phyloP scores from a whole-genome alignment of 2,329 filamentous ascomycete species.

The Meredithiella fracta region DNA sequence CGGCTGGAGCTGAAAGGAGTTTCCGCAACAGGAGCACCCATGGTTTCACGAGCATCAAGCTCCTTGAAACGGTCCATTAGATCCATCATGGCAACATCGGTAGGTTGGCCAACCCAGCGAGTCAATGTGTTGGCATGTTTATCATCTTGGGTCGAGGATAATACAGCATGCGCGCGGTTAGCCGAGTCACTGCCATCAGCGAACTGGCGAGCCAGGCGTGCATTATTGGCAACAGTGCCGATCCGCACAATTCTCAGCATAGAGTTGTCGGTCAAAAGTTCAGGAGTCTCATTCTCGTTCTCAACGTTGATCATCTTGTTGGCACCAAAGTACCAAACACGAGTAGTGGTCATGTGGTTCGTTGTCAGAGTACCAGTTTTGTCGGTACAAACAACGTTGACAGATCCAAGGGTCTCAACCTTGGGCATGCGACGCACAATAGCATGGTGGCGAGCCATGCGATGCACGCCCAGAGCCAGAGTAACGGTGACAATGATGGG shows the following conservation, averaged over 20 bases:
- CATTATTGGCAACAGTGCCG: conserved; percentile 94
- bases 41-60: conserved; percentile 73
- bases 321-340: conserved; percentile 85
- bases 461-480: conserved; percentile 78
- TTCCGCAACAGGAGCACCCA: conserved; percentile 68
- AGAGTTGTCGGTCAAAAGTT: conserved; percentile 50
- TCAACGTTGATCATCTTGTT: conserved; percentile 35
- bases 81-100: conserved; percentile 92
- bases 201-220: conserved; percentile 56
- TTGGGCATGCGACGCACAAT: conserved; percentile 93
- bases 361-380: conserved; percentile 94
- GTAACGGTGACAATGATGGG: conserved; percentile 98
- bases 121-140: conserved; percentile 37
- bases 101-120: conserved; percentile 91
- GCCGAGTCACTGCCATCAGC: conserved; percentile 46
- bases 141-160: conserved; percentile 68
- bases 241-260: conserved; percentile 71
- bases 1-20: conserved; percentile 92
- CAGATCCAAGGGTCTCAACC: conserved; percentile 93
- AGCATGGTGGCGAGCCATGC: conserved; percentile 89
- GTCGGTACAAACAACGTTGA: conserved; percentile 98
- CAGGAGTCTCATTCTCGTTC: conserved; percentile 36
- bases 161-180: conserved; percentile 41
- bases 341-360: conserved; percentile 96
- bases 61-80: conserved; percentile 80